A percentile compares a stretch with the other conserved stretches of the same genome.
phyloP scores from a whole-genome alignment of 2,329 filamentous ascomycete species.

The Ascochyta fabae region DNA sequence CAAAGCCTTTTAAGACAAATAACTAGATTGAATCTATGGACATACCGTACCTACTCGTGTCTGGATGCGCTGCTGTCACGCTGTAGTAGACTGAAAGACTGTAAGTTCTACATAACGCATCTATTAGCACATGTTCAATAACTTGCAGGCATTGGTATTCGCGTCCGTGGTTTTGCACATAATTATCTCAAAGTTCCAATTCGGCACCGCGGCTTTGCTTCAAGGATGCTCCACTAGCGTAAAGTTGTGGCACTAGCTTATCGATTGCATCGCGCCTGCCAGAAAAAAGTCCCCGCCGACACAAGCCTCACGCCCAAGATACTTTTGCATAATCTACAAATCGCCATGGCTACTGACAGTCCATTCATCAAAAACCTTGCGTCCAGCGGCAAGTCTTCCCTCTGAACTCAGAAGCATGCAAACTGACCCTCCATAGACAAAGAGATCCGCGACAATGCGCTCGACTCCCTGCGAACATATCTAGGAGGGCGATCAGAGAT shows the following conservation, averaged over 20 bases:
- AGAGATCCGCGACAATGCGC: slow-evolving; percentile 76
- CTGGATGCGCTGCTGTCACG: no score
- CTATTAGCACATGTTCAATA: no score
- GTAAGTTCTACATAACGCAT: no score
- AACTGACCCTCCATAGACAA: slow-evolving; percentile 64
- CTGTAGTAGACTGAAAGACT: no score
- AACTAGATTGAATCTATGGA: no score
- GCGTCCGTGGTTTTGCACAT: no score
- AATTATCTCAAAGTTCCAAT: neutral
- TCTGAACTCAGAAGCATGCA: neutral
- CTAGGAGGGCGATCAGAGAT: slow-evolving; percentile 70
- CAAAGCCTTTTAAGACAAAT: no score
- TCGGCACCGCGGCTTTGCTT: neutral
- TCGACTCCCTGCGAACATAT: slow-evolving; percentile 78
- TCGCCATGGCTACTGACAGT: slow-evolving; percentile 46
- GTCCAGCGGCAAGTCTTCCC: slow-evolving; percentile 71
- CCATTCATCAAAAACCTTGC: slow-evolving; percentile 85
- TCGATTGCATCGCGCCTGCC: slow-evolving; percentile 11
- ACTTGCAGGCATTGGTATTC: no score
- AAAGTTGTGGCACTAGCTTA: slow-evolving; percentile 10
- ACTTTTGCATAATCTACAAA: neutral
- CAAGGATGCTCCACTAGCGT: neutral
- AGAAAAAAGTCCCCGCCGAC: slow-evolving; percentile 17
- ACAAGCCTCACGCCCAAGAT: slow-evolving; percentile 1
- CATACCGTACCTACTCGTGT: no score